Evolutionary conservation across 2,329 filamentous ascomycete genomes (phyloP), one percentile per base, ranked within the genome.

Genomic region (Hypoxylon sp.): DNA sequence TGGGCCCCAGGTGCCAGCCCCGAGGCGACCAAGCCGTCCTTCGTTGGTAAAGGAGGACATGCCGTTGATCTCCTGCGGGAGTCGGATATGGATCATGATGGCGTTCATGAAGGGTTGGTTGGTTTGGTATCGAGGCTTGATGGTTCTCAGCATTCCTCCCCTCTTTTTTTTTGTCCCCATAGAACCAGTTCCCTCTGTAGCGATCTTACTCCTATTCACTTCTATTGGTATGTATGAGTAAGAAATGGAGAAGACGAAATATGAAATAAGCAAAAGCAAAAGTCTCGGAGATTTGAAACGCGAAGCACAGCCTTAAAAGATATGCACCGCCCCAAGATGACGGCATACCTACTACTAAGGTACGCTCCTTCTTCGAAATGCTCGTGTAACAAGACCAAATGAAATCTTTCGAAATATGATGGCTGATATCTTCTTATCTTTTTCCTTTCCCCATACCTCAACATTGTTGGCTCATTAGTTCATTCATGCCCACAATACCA

Each of bases 281-380:
- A 17, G 38, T 41, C 38, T 41, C n/a, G n/a, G 38, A 19, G 14
- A 38, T 38, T 38, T 38, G 13, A 38, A 38, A 14, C 34, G 6
- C 14, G 34, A 23, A 23, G 23, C 32, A 13, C 13, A 10, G 10
- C 32, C 32, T 13, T n/a, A 4, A 5, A 6, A 41, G n/a, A 17
- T n/a, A 41, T 19, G 38, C 38, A 41, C 38, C 38, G 38, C 38
- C 38, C 17, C 38, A 41, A 9, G n/a, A 41, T 41, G 38, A 41
- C n/a, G 38, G 17, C 38, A 17, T 23, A 23, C 23, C 23, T 23
- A 23, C 23, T 23, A 23, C 23, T 23, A 23, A 23, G 32, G 32
- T 13, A 34, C 10, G 32, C 32, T 1, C 32, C 32, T 34, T 13
- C 32, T 14, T 34, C 32, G 32, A 13, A 13, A 17, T 41, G 9